Evolutionary conservation across 2,329 filamentous ascomycete species (phyloP), one percentile per base, ranked within the genome.

Genomic region (Cladorrhinum sp.): DNA sequence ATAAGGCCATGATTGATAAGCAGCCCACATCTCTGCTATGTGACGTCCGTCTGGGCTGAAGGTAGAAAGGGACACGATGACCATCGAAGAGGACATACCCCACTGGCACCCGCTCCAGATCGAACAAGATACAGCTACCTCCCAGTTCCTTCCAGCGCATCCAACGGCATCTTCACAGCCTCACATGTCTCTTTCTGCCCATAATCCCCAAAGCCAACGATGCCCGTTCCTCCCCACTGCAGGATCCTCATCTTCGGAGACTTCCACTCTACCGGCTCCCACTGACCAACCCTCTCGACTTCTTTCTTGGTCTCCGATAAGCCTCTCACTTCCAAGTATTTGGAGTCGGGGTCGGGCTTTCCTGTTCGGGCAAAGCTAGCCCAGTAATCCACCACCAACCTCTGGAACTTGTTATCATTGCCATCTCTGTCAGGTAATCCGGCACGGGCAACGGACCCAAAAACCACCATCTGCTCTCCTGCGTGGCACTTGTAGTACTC

Each of bases 401-500:
- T 68, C 62, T 70, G 69, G 41, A 74, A 77, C 23, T 67, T 62
- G 9, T 70, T 64, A 60, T 77, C 75, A 12, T 65, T 62, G 7
- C 70, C 74, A 58, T 77, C 75, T 5, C 76, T 70, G 53, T 74
- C 74, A 1, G 70, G 69, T 51, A 68, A 67, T 0, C 72, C 73
- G 2, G 58, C 67, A 25, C 73, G 70, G 4, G 60, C 57, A n/a
- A 68, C 65, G 6, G 69, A 76, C 23, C 72, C 76, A 60, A 77
- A 76, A 4, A 73, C 72, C n/a, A 73, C 65, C 58, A 73, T 68
- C 57, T 76, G 71, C 58, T 77, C 75, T 9, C 74, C 75, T 1
- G 71, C 74, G 57, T 78, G 75, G 66, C 76, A 78, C 62, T 76
- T 77, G 65, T 72, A 74, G 66, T 78, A 78, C 59, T 77, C 75